Conservation (phyloP, 192 early-diverging fungal genomes). For the Mortierella antarctica region DNA sequence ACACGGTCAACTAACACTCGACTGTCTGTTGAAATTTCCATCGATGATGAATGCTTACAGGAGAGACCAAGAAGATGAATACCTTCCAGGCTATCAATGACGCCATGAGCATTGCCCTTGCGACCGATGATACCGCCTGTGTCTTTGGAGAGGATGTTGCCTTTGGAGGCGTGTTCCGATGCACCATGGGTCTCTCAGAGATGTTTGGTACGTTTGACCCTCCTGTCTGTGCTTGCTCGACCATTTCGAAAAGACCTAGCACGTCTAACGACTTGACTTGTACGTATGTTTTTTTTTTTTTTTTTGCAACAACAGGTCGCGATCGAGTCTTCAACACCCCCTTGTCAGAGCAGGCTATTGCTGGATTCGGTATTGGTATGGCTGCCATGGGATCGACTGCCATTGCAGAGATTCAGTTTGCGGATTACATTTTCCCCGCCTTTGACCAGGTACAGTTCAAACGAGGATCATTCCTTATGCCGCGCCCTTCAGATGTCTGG, state of each 20-base stretch:
- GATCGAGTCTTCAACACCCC: constrained; percentile 98
- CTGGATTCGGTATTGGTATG: constrained; percentile 95
- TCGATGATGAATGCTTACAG: constrained; percentile 17
- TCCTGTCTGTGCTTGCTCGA: background rate
- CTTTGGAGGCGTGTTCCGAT: constrained; percentile 98
- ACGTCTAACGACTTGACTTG: too few species aligned
- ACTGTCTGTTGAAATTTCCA: background rate
- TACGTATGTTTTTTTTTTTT: constrained; percentile 1
- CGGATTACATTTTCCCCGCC: constrained; percentile 98
- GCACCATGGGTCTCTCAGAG: constrained; percentile 89
- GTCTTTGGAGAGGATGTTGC: constrained; percentile 98
- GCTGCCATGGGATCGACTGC: constrained; percentile 95
- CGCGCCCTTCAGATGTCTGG: too few species aligned
- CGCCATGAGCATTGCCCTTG: constrained; percentile 88
- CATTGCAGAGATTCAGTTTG: constrained; percentile 99
- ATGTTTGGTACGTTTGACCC: constrained; percentile 75
- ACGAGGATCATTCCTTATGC: background rate
- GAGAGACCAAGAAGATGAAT: constrained; percentile 91
- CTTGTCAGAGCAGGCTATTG: constrained; percentile 94
- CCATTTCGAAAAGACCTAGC: background rate
- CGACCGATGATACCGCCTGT: constrained; percentile 88
- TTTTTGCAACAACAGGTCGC: constrained; percentile 51
- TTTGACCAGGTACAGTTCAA: constrained; percentile 85
- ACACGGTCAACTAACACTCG: background rate
- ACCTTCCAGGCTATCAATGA: constrained; percentile 95